phyloP scores from a whole-genome alignment of 2,329 filamentous ascomycete species.

The Colletotrichum chrysophilum region DNA sequence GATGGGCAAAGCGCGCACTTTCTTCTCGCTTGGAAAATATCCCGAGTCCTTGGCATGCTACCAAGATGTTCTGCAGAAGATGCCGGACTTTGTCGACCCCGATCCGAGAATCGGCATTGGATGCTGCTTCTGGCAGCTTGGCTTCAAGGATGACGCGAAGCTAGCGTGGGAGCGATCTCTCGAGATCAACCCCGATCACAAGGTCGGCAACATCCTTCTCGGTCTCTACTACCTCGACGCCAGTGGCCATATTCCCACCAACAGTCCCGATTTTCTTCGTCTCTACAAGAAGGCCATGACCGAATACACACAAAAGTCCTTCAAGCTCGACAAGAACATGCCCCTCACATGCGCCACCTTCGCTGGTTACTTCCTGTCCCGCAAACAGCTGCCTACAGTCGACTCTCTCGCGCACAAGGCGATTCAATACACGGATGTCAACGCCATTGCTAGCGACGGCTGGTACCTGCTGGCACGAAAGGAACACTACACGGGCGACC shows the following conservation, averaged over 20 bases:
- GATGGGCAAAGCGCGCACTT: conserved; percentile 85
- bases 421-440: conserved; percentile 94
- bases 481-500: conserved; percentile 82
- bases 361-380: conserved; percentile 85
- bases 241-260: conserved; percentile 81
- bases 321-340: conserved; percentile 90
- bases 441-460: conserved; percentile 94
- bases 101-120: conserved; percentile 96
- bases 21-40: conserved; percentile 87
- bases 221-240: conserved; percentile 89
- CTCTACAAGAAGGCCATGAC: conserved; percentile 95
- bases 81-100: conserved; percentile 87
- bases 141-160: conserved; percentile 91
- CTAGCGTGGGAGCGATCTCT: conserved; percentile 87
- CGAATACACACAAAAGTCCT: conserved; percentile 90
- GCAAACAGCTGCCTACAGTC: conserved; percentile 80
- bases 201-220: conserved; percentile 87
- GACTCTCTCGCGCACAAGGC: conserved; percentile 89
- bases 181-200: conserved; percentile 82
- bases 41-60: conserved; percentile 83
- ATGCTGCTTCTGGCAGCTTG: conserved; percentile 96
- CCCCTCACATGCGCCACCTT: conserved; percentile 92
- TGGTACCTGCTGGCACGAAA: conserved; percentile 96
- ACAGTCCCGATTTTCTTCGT: conserved; percentile 81
- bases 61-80: conserved; percentile 84